A percentile compares a stretch with the other conserved stretches of the same genome.
Conservation (phyloP, 495 filamentous ascomycete genomes). For the Tuber melanosporum region DNA sequence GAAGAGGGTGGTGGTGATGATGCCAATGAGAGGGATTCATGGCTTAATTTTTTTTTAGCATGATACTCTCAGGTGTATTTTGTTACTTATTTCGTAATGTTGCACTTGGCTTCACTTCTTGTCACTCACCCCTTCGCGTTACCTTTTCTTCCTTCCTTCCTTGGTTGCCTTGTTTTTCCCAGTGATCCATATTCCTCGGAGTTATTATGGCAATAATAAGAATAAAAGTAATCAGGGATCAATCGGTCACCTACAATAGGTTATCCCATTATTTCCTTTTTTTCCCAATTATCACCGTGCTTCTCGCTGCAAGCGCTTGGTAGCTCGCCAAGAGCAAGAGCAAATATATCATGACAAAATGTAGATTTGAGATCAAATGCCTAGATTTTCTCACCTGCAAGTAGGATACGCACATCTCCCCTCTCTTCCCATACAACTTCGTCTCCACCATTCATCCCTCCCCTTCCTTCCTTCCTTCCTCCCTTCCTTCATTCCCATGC, state of each 20-base stretch:
- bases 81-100: neutral
- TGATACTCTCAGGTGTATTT: neutral
- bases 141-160: too few relatives aligned
- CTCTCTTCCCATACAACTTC: neutral
- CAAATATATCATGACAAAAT: neutral
- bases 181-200: neutral
- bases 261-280: neutral
- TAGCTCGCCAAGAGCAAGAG: neutral
- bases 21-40: neutral
- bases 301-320: neutral
- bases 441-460: neutral
- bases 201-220: neutral
- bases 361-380: conserved; percentile 4
- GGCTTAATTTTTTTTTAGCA: neutral
- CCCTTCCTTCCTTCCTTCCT: neutral
- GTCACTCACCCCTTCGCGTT: neutral
- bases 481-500: neutral
- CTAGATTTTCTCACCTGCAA: neutral
- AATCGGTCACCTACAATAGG: neutral
- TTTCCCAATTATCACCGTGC: neutral
- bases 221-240: neutral
- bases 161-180: neutral
- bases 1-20: neutral
- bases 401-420: neutral
- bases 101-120: neutral